phyloP scores from a whole-genome alignment of 2,329 filamentous ascomycete species.

The Trematosphaeria pertusa region DNA sequence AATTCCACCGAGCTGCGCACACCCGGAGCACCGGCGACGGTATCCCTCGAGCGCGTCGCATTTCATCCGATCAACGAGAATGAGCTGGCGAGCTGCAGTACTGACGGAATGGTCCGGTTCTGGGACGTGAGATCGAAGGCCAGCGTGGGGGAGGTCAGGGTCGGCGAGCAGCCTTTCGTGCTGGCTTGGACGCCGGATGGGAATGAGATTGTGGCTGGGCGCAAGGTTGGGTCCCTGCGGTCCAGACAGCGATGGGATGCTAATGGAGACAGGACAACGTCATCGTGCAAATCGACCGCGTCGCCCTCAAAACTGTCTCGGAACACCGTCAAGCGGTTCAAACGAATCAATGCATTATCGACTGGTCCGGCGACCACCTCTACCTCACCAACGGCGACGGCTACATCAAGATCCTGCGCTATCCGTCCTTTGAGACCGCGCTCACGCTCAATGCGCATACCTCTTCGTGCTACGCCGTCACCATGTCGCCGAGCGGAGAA shows the following conservation, averaged over 20 bases:
- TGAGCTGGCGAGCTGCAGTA: slow-evolving; percentile 76
- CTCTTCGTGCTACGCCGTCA: slow-evolving; percentile 71
- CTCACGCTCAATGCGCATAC: slow-evolving; percentile 74
- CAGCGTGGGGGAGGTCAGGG: slow-evolving; percentile 72
- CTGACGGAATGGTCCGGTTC: slow-evolving; percentile 76
- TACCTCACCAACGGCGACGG: slow-evolving; percentile 76
- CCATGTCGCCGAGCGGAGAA: slow-evolving; percentile 73
- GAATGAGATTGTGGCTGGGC: slow-evolving; percentile 72
- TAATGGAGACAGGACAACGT: slow-evolving; percentile 62
- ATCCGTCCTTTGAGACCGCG: slow-evolving; percentile 53
- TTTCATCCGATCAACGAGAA: slow-evolving; percentile 81
- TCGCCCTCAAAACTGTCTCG: slow-evolving; percentile 62
- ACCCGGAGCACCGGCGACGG: slow-evolving; percentile 50
- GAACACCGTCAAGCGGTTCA: slow-evolving; percentile 68
- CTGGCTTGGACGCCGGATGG: slow-evolving; percentile 78
- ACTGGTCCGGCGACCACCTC: slow-evolving; percentile 73
- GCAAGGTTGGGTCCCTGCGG: slow-evolving; percentile 64
- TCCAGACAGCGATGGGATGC: neutral
- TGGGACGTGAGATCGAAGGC: slow-evolving; percentile 81
- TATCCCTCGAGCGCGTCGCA: slow-evolving; percentile 72
- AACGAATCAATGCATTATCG: slow-evolving; percentile 77
- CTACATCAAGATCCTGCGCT: slow-evolving; percentile 69
- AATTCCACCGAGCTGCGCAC: slow-evolving; percentile 79
- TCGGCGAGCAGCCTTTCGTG: slow-evolving; percentile 69
- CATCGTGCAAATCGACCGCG: slow-evolving; percentile 68